phyloP scores from a whole-genome alignment of 2,329 filamentous ascomycete genomes.

The Pseudocercospora vitis region DNA sequence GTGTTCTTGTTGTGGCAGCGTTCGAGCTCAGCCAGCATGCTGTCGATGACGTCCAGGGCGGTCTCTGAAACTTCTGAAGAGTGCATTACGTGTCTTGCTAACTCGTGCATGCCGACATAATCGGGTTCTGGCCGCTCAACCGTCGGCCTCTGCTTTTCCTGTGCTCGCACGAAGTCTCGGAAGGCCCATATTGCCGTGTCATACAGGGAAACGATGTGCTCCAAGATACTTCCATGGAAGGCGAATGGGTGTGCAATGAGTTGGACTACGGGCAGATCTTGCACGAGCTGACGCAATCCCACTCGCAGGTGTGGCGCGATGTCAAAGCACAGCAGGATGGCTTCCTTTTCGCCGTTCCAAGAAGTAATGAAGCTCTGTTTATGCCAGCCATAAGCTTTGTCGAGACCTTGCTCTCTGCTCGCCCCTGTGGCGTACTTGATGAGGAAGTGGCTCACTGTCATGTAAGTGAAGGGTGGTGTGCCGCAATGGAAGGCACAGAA shows the following conservation, averaged over 20 bases:
- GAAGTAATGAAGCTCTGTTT: constrained; percentile 17
- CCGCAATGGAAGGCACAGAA: constrained; percentile 7
- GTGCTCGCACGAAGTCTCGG: constrained; percentile 21
- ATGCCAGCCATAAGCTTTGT: constrained; percentile 19
- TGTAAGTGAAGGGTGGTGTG: neutral
- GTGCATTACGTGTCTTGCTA: constrained; percentile 28
- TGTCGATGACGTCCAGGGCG: constrained; percentile 22
- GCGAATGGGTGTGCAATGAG: constrained; percentile 15
- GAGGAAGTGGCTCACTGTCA: constrained; percentile 20
- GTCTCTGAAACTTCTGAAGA: constrained; percentile 23
- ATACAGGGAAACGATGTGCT: constrained; percentile 19
- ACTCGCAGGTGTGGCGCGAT: neutral
- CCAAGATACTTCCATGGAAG: constrained; percentile 19
- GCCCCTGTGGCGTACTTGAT: constrained; percentile 16
- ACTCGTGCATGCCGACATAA: constrained; percentile 25
- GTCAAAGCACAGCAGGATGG: constrained; percentile 18
- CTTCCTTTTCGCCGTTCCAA: neutral
- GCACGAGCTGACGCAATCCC: neutral
- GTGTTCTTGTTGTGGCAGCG: neutral
- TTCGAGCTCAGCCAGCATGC: constrained; percentile 13
- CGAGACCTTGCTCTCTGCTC: neutral
- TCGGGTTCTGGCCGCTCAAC: constrained; percentile 7
- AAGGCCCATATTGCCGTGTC: constrained; percentile 24
- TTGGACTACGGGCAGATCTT: neutral
- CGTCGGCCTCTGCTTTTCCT: constrained; percentile 17